These are phyloP conservation scores for Juglanconis juglandina DNA, from an alignment of 2,329 filamentous ascomycete genomes.

Conservation along the genomic window DNA sequence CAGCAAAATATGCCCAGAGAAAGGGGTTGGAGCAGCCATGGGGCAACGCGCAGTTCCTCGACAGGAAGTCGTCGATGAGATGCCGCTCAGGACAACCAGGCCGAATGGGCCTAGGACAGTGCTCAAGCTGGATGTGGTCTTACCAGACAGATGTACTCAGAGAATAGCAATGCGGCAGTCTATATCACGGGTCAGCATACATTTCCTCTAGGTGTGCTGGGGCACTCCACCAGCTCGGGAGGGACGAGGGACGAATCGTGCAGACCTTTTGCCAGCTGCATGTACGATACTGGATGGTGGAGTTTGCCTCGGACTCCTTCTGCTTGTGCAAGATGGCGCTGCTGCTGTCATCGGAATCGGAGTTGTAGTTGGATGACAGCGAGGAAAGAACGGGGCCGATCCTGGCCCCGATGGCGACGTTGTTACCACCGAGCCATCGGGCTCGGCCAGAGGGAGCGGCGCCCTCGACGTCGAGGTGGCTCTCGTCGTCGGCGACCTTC, in stretches of 20 bases:
- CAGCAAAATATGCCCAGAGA: neutral
- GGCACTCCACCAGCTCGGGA: too few relatives aligned
- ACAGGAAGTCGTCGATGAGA: neutral
- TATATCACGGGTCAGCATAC: conserved; percentile 28
- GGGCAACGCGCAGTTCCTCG: neutral
- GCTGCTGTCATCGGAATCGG: conserved; percentile 44
- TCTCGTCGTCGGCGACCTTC: neutral
- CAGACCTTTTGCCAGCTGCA: conserved; percentile 86
- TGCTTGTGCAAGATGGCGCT: conserved; percentile 58
- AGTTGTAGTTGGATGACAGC: conserved; percentile 25
- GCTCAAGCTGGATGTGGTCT: conserved; percentile 14
- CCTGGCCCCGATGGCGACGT: conserved; percentile 46
- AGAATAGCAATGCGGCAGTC: conserved; percentile 87
- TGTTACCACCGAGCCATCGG: conserved; percentile 34
- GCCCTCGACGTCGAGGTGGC: conserved; percentile 8
- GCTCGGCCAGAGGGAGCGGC: conserved; percentile 5
- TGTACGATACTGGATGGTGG: conserved; percentile 85
- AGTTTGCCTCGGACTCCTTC: conserved; percentile 70
- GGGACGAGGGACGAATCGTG: conserved; percentile 6
- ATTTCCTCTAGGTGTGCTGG: neutral
- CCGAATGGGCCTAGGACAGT: neutral
- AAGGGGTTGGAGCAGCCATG: too few relatives aligned
- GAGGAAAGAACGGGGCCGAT: conserved; percentile 45
- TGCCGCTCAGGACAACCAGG: neutral
- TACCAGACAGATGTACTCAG: conserved; percentile 85